phyloP scores from a whole-genome alignment of 768 basidiomycete species.

The Pleurotus pulmonarius region DNA sequence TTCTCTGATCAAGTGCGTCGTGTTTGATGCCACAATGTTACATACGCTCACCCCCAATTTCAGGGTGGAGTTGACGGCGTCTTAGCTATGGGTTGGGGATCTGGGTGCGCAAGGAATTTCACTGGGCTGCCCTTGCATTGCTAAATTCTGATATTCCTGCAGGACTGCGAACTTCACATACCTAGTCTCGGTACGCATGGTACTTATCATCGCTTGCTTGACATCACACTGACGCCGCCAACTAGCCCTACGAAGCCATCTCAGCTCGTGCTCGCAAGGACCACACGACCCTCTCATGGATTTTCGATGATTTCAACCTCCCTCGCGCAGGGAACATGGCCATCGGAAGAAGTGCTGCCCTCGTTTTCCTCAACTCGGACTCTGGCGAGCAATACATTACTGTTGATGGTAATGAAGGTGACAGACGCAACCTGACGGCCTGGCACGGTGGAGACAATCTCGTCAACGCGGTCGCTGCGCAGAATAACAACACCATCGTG shows the following conservation, averaged over 20 bases:
- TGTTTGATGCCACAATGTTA: too few relatives aligned
- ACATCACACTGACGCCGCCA: not conserved
- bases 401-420: conserved; percentile 76
- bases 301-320: conserved; percentile 68
- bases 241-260: conserved; percentile 76
- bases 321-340: conserved; percentile 43
- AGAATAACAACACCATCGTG: conserved; percentile 71
- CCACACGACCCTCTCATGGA: conserved; percentile 63
- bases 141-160: not conserved
- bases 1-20: conserved; percentile 41
- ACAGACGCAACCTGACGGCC: conserved; percentile 69
- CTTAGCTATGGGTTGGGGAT: conserved; percentile 92
- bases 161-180: conserved; percentile 76
- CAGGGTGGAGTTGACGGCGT: conserved; percentile 61
- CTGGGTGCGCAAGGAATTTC: conserved; percentile 38
- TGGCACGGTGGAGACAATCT: conserved; percentile 74
- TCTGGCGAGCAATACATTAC: conserved; percentile 84
- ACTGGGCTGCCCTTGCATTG: not conserved
- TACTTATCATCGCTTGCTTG: not conserved
- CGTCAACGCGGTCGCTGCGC: conserved; percentile 61
- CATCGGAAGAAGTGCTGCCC: conserved; percentile 51
- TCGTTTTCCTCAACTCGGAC: conserved; percentile 82
- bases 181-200: conserved; percentile 58
- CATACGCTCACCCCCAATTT: too few relatives aligned
- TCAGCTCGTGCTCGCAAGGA: conserved; percentile 65